A percentile compares a stretch with the other conserved stretches of the same genome.
These are phyloP conservation scores for Hortiboletus campestris DNA, from an alignment of 768 basidiomycete species.

Conservation along the genomic window DNA sequence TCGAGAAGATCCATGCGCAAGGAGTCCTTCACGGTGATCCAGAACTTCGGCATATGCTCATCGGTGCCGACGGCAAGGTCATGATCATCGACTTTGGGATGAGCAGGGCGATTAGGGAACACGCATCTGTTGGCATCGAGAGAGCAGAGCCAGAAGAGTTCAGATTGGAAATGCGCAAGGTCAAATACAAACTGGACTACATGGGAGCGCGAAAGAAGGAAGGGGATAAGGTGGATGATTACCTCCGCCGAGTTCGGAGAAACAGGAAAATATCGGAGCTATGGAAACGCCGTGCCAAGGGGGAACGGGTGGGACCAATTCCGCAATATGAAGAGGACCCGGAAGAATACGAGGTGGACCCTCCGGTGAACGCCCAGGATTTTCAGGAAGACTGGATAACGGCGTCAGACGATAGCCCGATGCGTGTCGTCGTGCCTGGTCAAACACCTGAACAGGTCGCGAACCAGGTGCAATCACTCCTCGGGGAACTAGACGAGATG, in stretches of 20 bases:
- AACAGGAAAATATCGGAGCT: slow-evolving; percentile 28
- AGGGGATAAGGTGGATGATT: slow-evolving; percentile 31
- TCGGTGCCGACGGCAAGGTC: slow-evolving; percentile 51
- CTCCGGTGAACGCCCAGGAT: slow-evolving; percentile 33
- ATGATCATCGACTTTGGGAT: slow-evolving; percentile 56
- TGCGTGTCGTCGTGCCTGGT: slow-evolving; percentile 38
- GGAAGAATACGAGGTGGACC: slow-evolving; percentile 31
- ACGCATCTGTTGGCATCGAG: slow-evolving; percentile 34
- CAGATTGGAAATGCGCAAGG: slow-evolving; percentile 51
- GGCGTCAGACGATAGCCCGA: slow-evolving; percentile 33
- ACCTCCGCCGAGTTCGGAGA: slow-evolving; percentile 26
- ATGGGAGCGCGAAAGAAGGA: slow-evolving; percentile 37
- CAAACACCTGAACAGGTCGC: slow-evolving; percentile 28
- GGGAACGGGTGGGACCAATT: slow-evolving; percentile 31
- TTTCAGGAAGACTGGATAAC: slow-evolving; percentile 37
- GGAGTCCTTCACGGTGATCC: slow-evolving; percentile 50
- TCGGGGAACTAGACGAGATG: slow-evolving; percentile 21
- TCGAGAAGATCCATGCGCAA: slow-evolving; percentile 44
- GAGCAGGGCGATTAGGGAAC: slow-evolving; percentile 32
- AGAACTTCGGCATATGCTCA: slow-evolving; percentile 51
- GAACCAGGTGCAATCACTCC: slow-evolving; percentile 18
- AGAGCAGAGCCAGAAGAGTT: slow-evolving; percentile 42
- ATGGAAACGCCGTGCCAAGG: slow-evolving; percentile 27
- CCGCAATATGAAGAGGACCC: slow-evolving; percentile 31
- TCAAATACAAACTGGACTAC: slow-evolving; percentile 54